Conservation (phyloP, 1,139 yeast species). For the Hansenula lynferdii region DNA sequence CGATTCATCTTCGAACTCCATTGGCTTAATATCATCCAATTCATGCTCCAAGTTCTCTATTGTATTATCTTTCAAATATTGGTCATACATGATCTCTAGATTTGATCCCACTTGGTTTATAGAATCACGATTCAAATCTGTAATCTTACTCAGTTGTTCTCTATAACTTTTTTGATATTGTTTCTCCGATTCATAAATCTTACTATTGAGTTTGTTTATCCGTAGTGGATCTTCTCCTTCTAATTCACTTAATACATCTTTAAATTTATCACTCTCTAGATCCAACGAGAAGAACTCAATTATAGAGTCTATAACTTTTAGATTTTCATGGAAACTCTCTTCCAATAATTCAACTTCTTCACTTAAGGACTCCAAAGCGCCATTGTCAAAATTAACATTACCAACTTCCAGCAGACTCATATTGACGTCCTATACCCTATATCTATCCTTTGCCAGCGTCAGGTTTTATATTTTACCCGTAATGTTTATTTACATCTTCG, state of each 20-base stretch:
- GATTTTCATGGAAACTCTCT: constrained; percentile 6
- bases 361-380: background rate
- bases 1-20: constrained; percentile 6
- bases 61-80: constrained; percentile 8
- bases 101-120: constrained; percentile 11
- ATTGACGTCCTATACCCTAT: too few relatives aligned
- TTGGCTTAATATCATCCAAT: constrained; percentile 8
- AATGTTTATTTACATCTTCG: too few relatives aligned
- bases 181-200: constrained; percentile 12
- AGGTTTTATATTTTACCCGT: too few relatives aligned
- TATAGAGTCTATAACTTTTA: constrained; percentile 7
- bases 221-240: background rate
- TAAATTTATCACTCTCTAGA: constrained; percentile 2
- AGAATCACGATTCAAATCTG: constrained; percentile 7
- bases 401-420: background rate
- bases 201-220: background rate
- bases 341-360: constrained; percentile 14
- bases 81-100: constrained; percentile 15
- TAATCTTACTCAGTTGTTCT: constrained; percentile 6
- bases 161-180: constrained; percentile 10
- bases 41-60: constrained; percentile 10
- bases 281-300: constrained; percentile 14
- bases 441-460: too few relatives aligned
- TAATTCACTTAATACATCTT: background rate
- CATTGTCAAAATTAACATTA: background rate